Conservation (phyloP, 1,284 basidiomycete genomes). For the Malassezia japonica region DNA sequence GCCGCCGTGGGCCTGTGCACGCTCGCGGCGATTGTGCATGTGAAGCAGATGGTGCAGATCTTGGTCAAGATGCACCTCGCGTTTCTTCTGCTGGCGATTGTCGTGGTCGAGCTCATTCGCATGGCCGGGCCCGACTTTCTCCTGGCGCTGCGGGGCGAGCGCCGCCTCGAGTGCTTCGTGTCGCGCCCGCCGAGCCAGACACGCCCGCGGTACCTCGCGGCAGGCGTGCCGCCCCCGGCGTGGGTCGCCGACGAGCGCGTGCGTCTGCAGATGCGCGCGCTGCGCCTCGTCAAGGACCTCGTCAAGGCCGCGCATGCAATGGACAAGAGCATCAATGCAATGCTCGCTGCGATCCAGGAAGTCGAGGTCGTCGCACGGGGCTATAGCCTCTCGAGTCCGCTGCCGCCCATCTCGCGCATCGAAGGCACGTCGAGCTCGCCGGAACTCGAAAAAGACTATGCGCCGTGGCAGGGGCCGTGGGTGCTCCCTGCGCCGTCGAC, state of each 20-base stretch:
- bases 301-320: conserved; percentile 28
- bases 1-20: background rate
- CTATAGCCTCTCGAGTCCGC: conserved; percentile 37
- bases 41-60: background rate
- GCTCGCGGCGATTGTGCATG: background rate
- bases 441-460: background rate
- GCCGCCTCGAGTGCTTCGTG: background rate
- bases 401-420: conserved; percentile 45
- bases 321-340: conserved; percentile 33
- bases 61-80: background rate
- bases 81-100: background rate
- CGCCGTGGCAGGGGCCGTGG: too few species aligned
- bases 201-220: conserved; percentile 3
- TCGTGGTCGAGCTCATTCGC: background rate
- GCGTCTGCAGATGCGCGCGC: conserved; percentile 12
- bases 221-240: background rate
- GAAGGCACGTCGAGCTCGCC: conserved; percentile 17
- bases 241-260: conserved; percentile 18
- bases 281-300: conserved; percentile 15
- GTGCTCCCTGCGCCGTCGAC: background rate
- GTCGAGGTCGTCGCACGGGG: conserved; percentile 44
- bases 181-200: background rate
- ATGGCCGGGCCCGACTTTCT: background rate
- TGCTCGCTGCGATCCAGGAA: conserved; percentile 43
- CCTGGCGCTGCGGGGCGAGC: background rate